Evolutionary conservation across 202 grass and related monocot genomes (phyloP).

Genomic region (Panicum virgatum): DNA sequence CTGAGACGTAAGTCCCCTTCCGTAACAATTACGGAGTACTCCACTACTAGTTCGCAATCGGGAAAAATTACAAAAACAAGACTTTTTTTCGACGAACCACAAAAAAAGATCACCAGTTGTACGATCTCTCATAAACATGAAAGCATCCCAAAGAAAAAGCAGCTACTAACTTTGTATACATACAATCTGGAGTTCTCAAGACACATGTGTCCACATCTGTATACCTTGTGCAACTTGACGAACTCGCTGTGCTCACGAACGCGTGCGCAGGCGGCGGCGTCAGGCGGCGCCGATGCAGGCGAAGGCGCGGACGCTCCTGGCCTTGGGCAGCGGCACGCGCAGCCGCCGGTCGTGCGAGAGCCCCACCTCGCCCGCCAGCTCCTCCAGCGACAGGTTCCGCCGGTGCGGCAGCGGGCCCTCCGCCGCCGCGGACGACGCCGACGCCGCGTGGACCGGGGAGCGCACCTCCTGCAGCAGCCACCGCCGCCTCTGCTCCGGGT

Average conservation of each 20-base stretch:
- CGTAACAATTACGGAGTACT: background rate
- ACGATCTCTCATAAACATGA: background rate
- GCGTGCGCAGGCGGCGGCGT: background rate
- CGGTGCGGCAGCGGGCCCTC: constrained; percentile 3
- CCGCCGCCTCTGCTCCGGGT: constrained; percentile 37
- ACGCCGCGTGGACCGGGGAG: constrained; percentile 33
- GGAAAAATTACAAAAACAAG: background rate
- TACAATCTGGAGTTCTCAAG: background rate
- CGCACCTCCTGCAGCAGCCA: constrained; percentile 51
- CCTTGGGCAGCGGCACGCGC: constrained; percentile 48
- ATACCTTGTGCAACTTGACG: background rate
- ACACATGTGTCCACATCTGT: background rate
- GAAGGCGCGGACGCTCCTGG: constrained; percentile 57
- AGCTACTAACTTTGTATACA: background rate
- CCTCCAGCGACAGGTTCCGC: constrained; percentile 51
- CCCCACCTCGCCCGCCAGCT: constrained; percentile 57
- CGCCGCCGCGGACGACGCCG: background rate
- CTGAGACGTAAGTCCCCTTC: background rate
- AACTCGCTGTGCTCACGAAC: background rate
- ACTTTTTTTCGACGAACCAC: too few relatives aligned
- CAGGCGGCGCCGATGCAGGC: constrained; percentile 50
- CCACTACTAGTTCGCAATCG: background rate
- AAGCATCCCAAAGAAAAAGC: background rate
- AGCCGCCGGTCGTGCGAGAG: constrained; percentile 28
- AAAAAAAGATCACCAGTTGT: background rate